Conservation (phyloP, 2,329 filamentous ascomycete genomes). For the Thelonectria olida region DNA sequence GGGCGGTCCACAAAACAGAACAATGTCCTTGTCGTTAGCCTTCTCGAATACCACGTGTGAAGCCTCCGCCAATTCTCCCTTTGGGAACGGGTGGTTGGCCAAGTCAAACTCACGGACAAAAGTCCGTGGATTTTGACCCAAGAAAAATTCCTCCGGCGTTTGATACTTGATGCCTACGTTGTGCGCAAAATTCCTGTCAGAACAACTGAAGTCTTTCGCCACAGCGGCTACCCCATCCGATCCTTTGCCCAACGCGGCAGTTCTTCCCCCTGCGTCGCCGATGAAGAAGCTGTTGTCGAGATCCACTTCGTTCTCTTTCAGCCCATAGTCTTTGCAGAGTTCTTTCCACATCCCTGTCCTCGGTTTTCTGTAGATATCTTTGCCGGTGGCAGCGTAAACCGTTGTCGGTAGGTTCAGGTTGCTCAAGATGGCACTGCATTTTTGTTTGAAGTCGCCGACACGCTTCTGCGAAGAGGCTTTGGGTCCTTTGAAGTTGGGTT, state of each 20-base stretch:
- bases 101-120: conserved; percentile 80
- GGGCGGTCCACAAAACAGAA: conserved; percentile 89
- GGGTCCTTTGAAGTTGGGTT: conserved; percentile 71
- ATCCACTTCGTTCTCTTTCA: conserved; percentile 70
- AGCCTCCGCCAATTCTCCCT: conserved; percentile 36
- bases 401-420: conserved; percentile 79
- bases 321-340: conserved; percentile 65
- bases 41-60: conserved; percentile 62
- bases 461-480: conserved; percentile 70
- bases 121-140: conserved; percentile 70
- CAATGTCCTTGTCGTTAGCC: conserved; percentile 74
- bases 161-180: conserved; percentile 84
- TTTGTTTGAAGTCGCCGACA: conserved; percentile 83
- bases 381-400: conserved; percentile 86
- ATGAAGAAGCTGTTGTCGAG: conserved; percentile 81
- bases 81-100: conserved; percentile 54
- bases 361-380: conserved; percentile 88
- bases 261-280: conserved; percentile 81
- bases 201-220: conserved; percentile 71
- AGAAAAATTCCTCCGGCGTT: conserved; percentile 93
- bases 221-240: conserved; percentile 33
- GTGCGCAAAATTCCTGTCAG: conserved; percentile 81
- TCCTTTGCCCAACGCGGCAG: conserved; percentile 47
- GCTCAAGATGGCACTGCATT: conserved; percentile 74
- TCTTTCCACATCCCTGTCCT: conserved; percentile 87